Conservation (phyloP, 176 grass and related monocot genomes). For the Phragmites australis region DNA sequence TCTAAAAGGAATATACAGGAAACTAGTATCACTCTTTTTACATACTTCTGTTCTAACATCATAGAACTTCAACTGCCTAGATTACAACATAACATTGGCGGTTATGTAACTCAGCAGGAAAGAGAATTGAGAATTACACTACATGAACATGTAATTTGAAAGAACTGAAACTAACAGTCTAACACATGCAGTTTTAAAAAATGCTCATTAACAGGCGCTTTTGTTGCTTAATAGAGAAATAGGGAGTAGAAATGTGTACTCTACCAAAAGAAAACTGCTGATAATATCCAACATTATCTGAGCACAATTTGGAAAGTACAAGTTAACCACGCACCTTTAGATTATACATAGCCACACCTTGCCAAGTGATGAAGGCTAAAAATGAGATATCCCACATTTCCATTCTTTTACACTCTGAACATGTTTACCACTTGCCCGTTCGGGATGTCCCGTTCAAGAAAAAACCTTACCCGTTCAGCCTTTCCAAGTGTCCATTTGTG, state of each 20-base stretch:
- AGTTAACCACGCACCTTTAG: background rate
- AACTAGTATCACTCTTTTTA: slow-evolving; percentile 33
- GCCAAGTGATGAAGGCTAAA: background rate
- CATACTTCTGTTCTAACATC: slow-evolving; percentile 20
- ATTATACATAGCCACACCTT: background rate
- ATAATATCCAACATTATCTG: background rate
- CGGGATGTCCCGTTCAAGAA: too few species aligned
- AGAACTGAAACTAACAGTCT: background rate
- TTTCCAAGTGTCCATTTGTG: too few species aligned
- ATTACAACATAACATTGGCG: background rate
- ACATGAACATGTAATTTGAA: background rate
- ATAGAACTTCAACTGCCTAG: background rate
- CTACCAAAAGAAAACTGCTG: background rate
- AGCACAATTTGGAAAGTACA: slow-evolving; percentile 3
- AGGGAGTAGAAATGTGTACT: background rate
- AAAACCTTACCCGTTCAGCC: too few species aligned
- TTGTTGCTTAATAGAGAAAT: background rate
- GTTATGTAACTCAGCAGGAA: background rate
- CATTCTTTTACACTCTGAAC: background rate
- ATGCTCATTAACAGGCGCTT: background rate
- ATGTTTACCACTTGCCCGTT: too few species aligned
- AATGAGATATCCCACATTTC: background rate
- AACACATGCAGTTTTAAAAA: background rate
- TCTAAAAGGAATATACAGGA: slow-evolving; percentile 3
- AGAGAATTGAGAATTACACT: background rate